Conservation (phyloP, 2,329 filamentous ascomycete species). For the Verticillium dahliae region DNA sequence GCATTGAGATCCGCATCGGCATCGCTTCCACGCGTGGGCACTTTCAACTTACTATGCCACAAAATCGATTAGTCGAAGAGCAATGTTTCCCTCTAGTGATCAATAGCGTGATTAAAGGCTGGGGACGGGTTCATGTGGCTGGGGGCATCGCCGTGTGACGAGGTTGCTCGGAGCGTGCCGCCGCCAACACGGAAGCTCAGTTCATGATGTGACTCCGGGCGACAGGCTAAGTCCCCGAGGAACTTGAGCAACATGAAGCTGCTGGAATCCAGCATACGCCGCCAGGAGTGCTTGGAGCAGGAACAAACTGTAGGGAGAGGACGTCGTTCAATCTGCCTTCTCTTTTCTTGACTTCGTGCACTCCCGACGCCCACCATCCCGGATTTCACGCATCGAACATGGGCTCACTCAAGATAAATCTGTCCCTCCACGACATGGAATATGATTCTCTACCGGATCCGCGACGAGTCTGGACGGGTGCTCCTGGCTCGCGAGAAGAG, state of each 20-base stretch:
- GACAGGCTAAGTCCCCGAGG: neutral
- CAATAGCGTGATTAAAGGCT: no score
- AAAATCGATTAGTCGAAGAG: no score
- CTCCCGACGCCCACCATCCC: neutral
- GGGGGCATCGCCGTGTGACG: neutral
- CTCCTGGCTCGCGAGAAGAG: conserved; percentile 39
- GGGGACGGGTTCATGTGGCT: neutral
- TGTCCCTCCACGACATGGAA: neutral
- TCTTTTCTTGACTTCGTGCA: no score
- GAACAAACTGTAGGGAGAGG: no score
- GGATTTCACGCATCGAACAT: neutral
- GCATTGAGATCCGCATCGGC: no score
- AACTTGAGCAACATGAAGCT: neutral
- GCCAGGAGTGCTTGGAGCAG: neutral
- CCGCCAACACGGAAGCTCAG: neutral
- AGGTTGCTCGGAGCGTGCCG: neutral
- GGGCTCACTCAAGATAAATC: neutral
- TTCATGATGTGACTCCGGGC: neutral
- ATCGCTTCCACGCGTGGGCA: no score
- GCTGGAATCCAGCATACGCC: neutral
- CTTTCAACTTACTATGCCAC: no score
- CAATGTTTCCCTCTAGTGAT: no score
- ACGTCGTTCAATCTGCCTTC: no score
- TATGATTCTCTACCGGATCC: conserved; percentile 41
- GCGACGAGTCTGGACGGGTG: conserved; percentile 38